These are phyloP conservation scores for Parmales sp. DNA, from an alignment of 108 stramenopile species.

Conservation along the genomic window DNA sequence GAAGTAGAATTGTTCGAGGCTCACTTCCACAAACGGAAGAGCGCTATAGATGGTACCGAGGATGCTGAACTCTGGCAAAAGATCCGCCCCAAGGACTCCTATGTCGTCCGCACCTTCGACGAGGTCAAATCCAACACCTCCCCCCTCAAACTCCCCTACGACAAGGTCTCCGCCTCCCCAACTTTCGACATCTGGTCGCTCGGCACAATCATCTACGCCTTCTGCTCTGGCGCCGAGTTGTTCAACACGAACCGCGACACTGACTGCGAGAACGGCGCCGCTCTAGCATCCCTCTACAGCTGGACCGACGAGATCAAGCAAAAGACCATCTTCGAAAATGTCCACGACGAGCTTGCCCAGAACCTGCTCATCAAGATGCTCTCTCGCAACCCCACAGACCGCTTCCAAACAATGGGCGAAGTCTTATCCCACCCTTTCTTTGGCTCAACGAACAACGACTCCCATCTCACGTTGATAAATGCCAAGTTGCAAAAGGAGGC, in stretches of 20 bases:
- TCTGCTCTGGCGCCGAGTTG: slow-evolving; percentile 18
- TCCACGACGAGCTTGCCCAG: background rate
- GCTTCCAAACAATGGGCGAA: background rate
- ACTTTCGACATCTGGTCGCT: slow-evolving; percentile 28
- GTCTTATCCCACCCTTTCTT: background rate
- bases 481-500: background rate
- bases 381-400: background rate
- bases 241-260: slow-evolving; percentile 19
- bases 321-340: background rate
- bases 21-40: no score
- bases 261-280: background rate
- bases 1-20: background rate
- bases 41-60: no score
- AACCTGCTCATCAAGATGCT: background rate
- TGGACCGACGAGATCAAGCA: background rate
- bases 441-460: background rate
- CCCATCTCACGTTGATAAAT: no score
- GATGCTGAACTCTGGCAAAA: no score
- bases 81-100: no score
- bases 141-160: slow-evolving; percentile 4
- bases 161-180: background rate
- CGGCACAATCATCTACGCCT: slow-evolving; percentile 17
- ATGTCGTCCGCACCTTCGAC: no score
- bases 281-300: background rate
- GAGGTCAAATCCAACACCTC: no score